Base-by-base conservation (phyloP, 2,329 filamentous ascomycete species). In the Aspergillus sp. region DNA sequence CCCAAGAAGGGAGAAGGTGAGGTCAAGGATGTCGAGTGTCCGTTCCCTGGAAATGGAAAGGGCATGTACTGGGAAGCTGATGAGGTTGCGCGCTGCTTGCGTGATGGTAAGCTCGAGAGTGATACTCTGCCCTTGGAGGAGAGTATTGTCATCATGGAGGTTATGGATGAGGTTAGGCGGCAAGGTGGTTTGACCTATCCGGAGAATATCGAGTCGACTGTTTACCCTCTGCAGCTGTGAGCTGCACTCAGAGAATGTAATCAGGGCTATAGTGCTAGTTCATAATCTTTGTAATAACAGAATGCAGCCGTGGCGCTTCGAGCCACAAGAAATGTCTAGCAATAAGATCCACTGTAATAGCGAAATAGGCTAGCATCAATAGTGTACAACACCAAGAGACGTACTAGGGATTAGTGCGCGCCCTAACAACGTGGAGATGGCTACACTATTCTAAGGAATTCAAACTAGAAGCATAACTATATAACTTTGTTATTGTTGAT, bases 11-110 rank as follows among this genome's bases (percentile, higher is more conserved):
- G 65, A 23, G 74, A 73, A 44, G 69, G 73, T 38, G 76, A 80
- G 57, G 55, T 67, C 5, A 57, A 59, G 43, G 63, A 72, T 37
- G 62, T 70, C 56, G 65, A 68, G 41, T 61, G 57, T 46, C 58
- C 62, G 10, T 71, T 78, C 49, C 80, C 81, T 23, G 78, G 74
- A 12, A 69, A 74, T 57, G 88, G 88, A 9, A 84, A 88, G 54
- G 89, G 88, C 44, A 93, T 94, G 87, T 93, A 88, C 71, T 91
- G 85, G 85, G 86, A 90, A 66, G 88, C 88, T 1, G 87, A 90
- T 64, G 87, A 89, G 73, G 85, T 81, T 54, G 87, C 84, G 23
- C 76, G 83, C 41, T 88, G 85, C 56, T 63, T 95, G 49, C 76
- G 85, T 39, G 88, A 93, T 63, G 87, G 88, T 19, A 82, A 82